A percentile compares a stretch with the other conserved stretches of the same genome.
These are phyloP conservation scores for Salicornia ramosissima DNA, from an alignment of 148 eudicot genomes.

Conservation along the genomic window DNA sequence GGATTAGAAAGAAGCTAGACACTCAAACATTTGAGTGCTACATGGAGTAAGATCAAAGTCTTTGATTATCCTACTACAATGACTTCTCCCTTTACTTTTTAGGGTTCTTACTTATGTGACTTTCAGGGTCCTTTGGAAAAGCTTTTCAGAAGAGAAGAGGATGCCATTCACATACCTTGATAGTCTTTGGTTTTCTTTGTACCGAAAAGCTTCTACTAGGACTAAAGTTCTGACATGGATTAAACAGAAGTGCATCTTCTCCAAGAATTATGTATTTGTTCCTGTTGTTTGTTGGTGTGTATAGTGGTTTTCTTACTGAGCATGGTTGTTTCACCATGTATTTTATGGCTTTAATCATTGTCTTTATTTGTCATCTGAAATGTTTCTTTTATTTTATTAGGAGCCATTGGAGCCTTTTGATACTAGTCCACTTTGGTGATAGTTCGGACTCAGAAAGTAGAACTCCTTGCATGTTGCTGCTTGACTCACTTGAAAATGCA, in stretches of 20 bases:
- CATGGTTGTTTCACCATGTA: neutral
- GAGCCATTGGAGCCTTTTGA: slow-evolving; percentile 71
- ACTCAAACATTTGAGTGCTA: slow-evolving; percentile 33
- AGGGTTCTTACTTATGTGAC: too few species aligned
- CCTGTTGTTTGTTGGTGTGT: slow-evolving; percentile 69
- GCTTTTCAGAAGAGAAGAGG: slow-evolving; percentile 38
- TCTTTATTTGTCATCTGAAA: neutral
- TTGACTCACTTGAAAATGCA: slow-evolving; percentile 55
- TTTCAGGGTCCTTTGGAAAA: slow-evolving; percentile 50
- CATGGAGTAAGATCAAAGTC: slow-evolving; percentile 40
- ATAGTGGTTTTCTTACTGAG: neutral
- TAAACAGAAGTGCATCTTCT: slow-evolving; percentile 49
- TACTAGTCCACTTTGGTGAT: slow-evolving; percentile 61
- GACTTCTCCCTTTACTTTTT: neutral
- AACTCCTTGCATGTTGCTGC: slow-evolving; percentile 58
- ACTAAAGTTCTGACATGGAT: slow-evolving; percentile 64
- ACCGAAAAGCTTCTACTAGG: slow-evolving; percentile 28
- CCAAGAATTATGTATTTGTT: slow-evolving; percentile 64
- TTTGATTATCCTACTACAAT: neutral
- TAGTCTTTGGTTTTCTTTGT: slow-evolving; percentile 63
- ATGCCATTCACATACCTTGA: slow-evolving; percentile 44
- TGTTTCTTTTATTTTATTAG: slow-evolving; percentile 27
- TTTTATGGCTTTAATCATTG: neutral
- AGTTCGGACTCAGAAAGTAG: slow-evolving; percentile 28
- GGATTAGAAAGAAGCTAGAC: slow-evolving; percentile 32